Base-by-base conservation (phyloP, 164 flowering plant species). In the Tetrastigma voinierianum region DNA sequence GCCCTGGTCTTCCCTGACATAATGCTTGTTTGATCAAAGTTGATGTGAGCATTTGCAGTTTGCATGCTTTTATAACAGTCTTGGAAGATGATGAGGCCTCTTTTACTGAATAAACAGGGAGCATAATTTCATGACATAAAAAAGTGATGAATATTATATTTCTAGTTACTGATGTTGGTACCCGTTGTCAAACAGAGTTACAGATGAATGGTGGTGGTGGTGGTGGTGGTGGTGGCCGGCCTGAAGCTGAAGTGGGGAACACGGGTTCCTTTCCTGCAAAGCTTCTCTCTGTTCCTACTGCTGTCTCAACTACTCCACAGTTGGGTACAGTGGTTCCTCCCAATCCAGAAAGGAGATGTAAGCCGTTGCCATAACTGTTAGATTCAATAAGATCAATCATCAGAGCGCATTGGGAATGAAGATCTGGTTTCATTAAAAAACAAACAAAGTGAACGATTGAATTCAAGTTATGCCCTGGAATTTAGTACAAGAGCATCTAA, bases 321-420 rank as follows among this genome's bases (percentile, higher is more conserved):
- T 57, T 57, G 1, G 68, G 20, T 9, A 40, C 7, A 40, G 68
- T 54, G 19, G 57, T 67, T 53, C 6, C 66, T 14, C 23, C 49
- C 12, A 70, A 65, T 56, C 74, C 77, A 56, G 82, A 81, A 32
- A 76, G 47, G n/a, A n/a, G n/a, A n/a, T n/a, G n/a, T n/a, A n/a
- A n/a, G n/a, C n/a, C n/a, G n/a, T n/a, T n/a, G n/a, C n/a, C n/a
- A n/a, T n/a, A n/a, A n/a, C n/a, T n/a, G n/a, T n/a, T n/a, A n/a
- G 80, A 54, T 69, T 71, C 15, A 84, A 84, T 80, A 88, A 85
- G 82, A 83, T 90, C 57, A 84, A 81, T 66, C 72, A 85, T 88
- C 17, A 88, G 86, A 75, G 93, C 71, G 16, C 91, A 90, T 71
- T 88, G 96, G 96, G 93, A 76, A 85, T 11, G 92, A 90, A 49